Base-by-base conservation (phyloP, 257 asterid genomes). In the Salvia rosmarinus region DNA sequence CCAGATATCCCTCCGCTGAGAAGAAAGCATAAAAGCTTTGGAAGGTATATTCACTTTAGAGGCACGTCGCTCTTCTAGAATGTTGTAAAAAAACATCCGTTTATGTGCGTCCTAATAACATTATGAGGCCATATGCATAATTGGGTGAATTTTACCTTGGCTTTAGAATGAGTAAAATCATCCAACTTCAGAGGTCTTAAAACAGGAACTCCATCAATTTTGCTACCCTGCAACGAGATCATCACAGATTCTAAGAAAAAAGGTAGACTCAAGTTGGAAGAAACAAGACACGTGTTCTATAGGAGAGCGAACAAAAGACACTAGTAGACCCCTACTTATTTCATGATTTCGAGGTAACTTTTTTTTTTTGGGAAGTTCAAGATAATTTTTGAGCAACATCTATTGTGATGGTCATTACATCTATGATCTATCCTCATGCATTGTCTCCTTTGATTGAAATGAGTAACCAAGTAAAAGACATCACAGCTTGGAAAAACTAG, bases 151-250 rank as follows among this genome's bases (percentile, higher is more conserved):
- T 67, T 77, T 85, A 91, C 99, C 99, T 94, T 94, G 35, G 96
- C 82, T 75, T 91, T 94, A 37, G 96, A 77, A 63, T 85, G 88
- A 68, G 84, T 73, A 50, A 94, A 94, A 82, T 94, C 99, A 2
- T 89, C 92, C 77, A 94, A 61, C 71, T 75, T 83, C 70, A 91
- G 96, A 0, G 91, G 86, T 76, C 99, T 71, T 47, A 86, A 74
- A 19, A 56, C 54, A 28, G 91, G 84, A 61, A 76, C 64, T 34
- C 72, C 85, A 28, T 73, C 87, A 34, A 61, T n/a, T 67, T 54
- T 74, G 40, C 58, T 80, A 55, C 85, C 91, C 99, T 89, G 82
- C 54, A 76, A 79, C 39, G 65, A 52, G 47, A 60, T 25, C 52
- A 67, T 7, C 19, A 13, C 14, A 66, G 19, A 78, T 32, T 61